Percentiles rank a stretch among this genome's conserved stretches.
phyloP scores from a whole-genome alignment of 1,139 yeast genomes.

The Geotrichum histeridarum region DNA sequence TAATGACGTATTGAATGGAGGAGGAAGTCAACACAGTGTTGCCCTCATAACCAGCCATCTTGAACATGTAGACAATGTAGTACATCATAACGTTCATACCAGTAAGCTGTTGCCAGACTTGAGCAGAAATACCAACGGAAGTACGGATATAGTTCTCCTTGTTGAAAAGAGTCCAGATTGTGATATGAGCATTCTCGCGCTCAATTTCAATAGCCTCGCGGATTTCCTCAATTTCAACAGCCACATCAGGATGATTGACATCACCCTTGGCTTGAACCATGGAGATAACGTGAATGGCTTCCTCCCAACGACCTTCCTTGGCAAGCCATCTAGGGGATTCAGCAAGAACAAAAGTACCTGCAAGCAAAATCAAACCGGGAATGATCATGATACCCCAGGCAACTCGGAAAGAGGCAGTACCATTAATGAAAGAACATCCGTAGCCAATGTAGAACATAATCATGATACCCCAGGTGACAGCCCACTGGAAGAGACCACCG shows the following conservation, averaged over 20 bases:
- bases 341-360: conserved; percentile 51
- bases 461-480: conserved; percentile 65
- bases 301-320: conserved; percentile 60
- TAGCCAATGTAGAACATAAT: conserved; percentile 55
- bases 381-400: conserved; percentile 66
- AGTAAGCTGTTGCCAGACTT: conserved; percentile 71
- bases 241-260: conserved; percentile 49
- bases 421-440: conserved; percentile 50
- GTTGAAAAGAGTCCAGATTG: conserved; percentile 46
- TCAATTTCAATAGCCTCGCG: conserved; percentile 42
- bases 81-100: conserved; percentile 65
- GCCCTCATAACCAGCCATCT: conserved; percentile 39
- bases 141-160: conserved; percentile 49
- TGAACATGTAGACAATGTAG: conserved; percentile 39
- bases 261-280: conserved; percentile 52
- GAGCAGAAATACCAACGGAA: conserved; percentile 52
- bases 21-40: conserved; percentile 44
- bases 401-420: conserved; percentile 53
- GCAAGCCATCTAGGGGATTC: conserved; percentile 77
- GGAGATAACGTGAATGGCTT: conserved; percentile 51
- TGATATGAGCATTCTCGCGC: conserved; percentile 27
- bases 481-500: conserved; percentile 64
- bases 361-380: conserved; percentile 52
- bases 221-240: conserved; percentile 55
- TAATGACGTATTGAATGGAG: conserved; percentile 53